A percentile compares a stretch with the other conserved stretches of the same genome.
These are phyloP conservation scores for Astrephomene gubernaculifera DNA, from an alignment of 139 green algal species.

Conservation along the genomic window DNA sequence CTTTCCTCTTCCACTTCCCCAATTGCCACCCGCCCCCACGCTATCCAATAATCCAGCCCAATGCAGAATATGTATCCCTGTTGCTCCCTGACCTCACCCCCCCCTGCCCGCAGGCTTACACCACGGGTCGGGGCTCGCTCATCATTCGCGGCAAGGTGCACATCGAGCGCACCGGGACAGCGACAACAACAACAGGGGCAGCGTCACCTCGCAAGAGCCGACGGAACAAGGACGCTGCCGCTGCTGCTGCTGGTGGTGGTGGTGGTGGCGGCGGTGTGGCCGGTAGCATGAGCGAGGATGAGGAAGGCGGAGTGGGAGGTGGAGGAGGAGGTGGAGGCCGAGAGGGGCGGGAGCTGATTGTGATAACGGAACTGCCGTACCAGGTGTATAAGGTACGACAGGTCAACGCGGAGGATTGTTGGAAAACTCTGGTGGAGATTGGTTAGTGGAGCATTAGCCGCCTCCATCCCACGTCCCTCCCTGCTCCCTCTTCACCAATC, in stretches of 20 bases:
- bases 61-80: too few relatives aligned
- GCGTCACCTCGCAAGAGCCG: background rate
- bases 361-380: slow-evolving; percentile 95
- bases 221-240: background rate
- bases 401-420: too few relatives aligned
- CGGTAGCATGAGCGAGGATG: too few relatives aligned
- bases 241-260: too few relatives aligned
- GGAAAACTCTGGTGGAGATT: too few relatives aligned
- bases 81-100: background rate
- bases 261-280: too few relatives aligned
- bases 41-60: too few relatives aligned
- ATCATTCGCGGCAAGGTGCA: slow-evolving; percentile 74
- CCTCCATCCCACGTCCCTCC: too few relatives aligned
- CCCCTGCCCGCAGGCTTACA: slow-evolving; percentile 53
- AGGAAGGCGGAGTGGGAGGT: background rate
- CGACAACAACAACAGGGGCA: background rate
- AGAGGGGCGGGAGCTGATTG: slow-evolving; percentile 59
- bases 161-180: slow-evolving; percentile 70
- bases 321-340: background rate
- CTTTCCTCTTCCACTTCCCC: background rate
- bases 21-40: background rate
- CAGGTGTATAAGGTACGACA: slow-evolving; percentile 89
- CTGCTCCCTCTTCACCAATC: too few relatives aligned
- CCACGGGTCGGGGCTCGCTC: slow-evolving; percentile 79
- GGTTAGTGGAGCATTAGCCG: too few relatives aligned